Base-by-base conservation (phyloP, 345 rosid species). In the Noccaea bulbosa region DNA sequence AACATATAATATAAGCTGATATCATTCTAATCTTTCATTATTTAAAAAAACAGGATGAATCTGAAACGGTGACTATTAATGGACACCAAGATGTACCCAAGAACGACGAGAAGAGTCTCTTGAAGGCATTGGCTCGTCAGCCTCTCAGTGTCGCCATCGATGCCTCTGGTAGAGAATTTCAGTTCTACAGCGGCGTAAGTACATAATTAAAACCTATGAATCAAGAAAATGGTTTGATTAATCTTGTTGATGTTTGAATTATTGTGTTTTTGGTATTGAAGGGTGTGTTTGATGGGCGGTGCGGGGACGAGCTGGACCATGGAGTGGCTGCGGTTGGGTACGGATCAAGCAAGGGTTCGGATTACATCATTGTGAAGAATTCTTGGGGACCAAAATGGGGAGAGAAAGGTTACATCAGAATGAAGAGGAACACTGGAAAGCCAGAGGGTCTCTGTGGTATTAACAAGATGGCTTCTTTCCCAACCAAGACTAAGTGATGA, bases 321-420 rank as follows among this genome's bases (percentile, higher is more conserved):
- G 96, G 92, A 14, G 98, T 90, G 34, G 81, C 95, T 52, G 93
- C 91, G 0, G 93, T 88, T 45, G 97, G 97, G 20, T 93, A 90
- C 8, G 97, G 97, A 62, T 80, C 98, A 67, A 65, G 78, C 15
- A 88, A 66, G 56, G 90, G 85, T 9, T 38, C 61, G 12, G 95
- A 90, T 71, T 87, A 88, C 72, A 82, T 90, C 33, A 83, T 86
- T 20, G 96, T 92, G 74, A 92, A 83, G 80, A 90, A 92, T 46
- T 92, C 97, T 0, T 93, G 96, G 98, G 98, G 96, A 45, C 35
- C 81, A 5, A 82, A 73, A 35, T 87, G 97, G 96, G 98, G 96
- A 61, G 95, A 85, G 73, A 85, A 83, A 51, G 97, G 98, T 9
- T 90, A 72, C 77, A 87, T 86, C 22, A 79, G 93, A 68, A 77